A percentile compares a stretch with the other conserved stretches of the same genome.
Conservation (phyloP, 768 basidiomycete genomes). For the Suillus luteus region DNA sequence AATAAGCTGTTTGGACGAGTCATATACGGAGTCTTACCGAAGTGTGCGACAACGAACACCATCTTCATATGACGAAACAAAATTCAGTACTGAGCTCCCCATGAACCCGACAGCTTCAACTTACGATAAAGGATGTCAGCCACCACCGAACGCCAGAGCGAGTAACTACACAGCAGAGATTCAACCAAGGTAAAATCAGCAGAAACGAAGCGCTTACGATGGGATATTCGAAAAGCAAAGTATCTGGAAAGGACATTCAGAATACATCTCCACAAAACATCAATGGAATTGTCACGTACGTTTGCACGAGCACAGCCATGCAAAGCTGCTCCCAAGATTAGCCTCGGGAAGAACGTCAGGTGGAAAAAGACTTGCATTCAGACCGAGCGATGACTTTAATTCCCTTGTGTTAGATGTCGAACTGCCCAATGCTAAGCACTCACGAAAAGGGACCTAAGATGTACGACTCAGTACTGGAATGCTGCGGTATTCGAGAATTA, state of each 20-base stretch:
- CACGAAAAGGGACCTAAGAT: slow-evolving; percentile 15
- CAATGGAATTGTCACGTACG: slow-evolving; percentile 28
- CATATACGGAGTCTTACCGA: slow-evolving; percentile 34
- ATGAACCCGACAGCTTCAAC: neutral
- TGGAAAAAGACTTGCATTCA: slow-evolving; percentile 13
- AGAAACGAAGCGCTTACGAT: slow-evolving; percentile 8
- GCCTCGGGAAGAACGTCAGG: neutral
- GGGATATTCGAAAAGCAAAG: slow-evolving; percentile 15
- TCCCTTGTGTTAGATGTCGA: neutral
- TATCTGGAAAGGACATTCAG: slow-evolving; percentile 3
- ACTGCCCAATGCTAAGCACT: slow-evolving; percentile 3
- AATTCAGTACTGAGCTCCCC: neutral
- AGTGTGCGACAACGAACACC: slow-evolving; percentile 41
- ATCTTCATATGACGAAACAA: slow-evolving; percentile 12
- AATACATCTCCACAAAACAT: neutral
- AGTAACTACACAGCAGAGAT: slow-evolving; percentile 32
- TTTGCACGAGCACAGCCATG: slow-evolving; percentile 46
- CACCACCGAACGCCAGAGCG: slow-evolving; percentile 35
- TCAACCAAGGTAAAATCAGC: neutral
- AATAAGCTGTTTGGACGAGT: slow-evolving; percentile 23
- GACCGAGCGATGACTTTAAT: slow-evolving; percentile 11
- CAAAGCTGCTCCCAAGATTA: slow-evolving; percentile 31
- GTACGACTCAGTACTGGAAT: neutral
- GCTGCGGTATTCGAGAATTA: neutral
- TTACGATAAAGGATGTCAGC: slow-evolving; percentile 36